A percentile compares a stretch with the other conserved stretches of the same genome.
Evolutionary conservation across 345 rosid species (phyloP).

Genomic region (Murraya koenigii): DNA sequence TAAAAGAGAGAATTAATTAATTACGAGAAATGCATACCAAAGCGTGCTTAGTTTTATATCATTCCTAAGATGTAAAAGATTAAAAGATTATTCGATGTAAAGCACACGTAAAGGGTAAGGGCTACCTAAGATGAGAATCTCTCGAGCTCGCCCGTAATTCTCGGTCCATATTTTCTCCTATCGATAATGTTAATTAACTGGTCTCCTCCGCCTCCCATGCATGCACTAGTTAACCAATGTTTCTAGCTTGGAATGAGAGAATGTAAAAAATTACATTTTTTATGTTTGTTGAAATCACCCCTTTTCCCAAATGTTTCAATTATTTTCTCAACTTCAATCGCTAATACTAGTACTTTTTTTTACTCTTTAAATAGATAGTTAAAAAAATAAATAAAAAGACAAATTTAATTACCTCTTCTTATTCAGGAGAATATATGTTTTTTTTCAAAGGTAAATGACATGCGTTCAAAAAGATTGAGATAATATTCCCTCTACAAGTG

Average conservation of each 20-base stretch:
- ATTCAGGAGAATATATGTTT: not conserved
- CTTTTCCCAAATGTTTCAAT: too few relatives aligned
- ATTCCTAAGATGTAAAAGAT: constrained; percentile 18
- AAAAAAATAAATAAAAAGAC: too few relatives aligned
- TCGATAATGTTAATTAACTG: not conserved
- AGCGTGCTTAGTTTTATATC: constrained; percentile 51
- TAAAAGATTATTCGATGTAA: constrained; percentile 45
- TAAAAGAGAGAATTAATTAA: not conserved
- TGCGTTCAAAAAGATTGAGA: not conserved
- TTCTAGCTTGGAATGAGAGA: not conserved
- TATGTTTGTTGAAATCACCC: too few relatives aligned
- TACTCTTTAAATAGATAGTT: not conserved
- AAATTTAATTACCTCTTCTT: too few relatives aligned
- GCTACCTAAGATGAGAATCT: not conserved
- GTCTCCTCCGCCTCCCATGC: not conserved
- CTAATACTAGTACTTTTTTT: not conserved
- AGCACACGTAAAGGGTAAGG: constrained; percentile 14
- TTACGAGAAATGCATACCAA: not conserved
- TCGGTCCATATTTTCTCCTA: not conserved
- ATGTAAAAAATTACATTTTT: too few relatives aligned
- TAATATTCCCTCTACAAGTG: not conserved
- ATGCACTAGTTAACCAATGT: not conserved
- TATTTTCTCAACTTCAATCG: too few relatives aligned
- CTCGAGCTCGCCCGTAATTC: constrained; percentile 13
- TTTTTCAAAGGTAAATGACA: not conserved